Evolutionary conservation across 2,329 filamentous ascomycete genomes (phyloP), one percentile per base, ranked within the genome.

Genomic region (Fusarium haematococcum): DNA sequence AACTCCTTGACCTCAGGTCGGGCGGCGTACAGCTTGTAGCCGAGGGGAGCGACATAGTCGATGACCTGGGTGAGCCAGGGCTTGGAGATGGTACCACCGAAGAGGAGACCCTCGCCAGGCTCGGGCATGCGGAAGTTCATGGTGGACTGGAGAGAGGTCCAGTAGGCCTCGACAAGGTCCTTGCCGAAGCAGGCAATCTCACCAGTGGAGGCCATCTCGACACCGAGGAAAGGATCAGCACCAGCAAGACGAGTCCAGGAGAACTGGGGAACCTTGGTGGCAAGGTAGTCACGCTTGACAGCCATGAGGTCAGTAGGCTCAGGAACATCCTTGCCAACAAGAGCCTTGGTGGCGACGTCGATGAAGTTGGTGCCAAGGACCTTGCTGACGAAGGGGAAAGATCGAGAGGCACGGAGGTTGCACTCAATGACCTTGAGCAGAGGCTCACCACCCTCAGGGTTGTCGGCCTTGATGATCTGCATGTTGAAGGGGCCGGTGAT

Each of bases 401-500:
- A 98, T 73, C 96, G 95, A 69, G 96, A 98, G 67, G 96, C 97
- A 83, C 96, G 96, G 72, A 98, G 91, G 85, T 98, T 98, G 88
- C 96, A 98, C 86, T 98, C 96, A 74, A 98, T 98, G 80, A 98
- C 96, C 89, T 98, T 98, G 75, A 98, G 90, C 32, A 90, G 88
- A 37, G 94, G 91, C 80, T 93, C 90, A 65, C 92, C 92, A 67
- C 93, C 93, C 68, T 94, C 91, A 35, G 93, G 91, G 79, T 93
- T 88, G 14, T 94, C 89, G 39, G 94, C 95, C 87, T 97, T 97
- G 90, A 99, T 98, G 85, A 99, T 97, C 83, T 99, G 97, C 96
- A 99, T 98, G 90, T 99, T 99, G 91, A 98, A 99, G 68, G 97
- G 97, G 65, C 97, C 97, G 23, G 95, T 98, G 83, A 98, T 98